phyloP scores from a whole-genome alignment of 805 yeast species.

The Jamesozyma lodderae region DNA sequence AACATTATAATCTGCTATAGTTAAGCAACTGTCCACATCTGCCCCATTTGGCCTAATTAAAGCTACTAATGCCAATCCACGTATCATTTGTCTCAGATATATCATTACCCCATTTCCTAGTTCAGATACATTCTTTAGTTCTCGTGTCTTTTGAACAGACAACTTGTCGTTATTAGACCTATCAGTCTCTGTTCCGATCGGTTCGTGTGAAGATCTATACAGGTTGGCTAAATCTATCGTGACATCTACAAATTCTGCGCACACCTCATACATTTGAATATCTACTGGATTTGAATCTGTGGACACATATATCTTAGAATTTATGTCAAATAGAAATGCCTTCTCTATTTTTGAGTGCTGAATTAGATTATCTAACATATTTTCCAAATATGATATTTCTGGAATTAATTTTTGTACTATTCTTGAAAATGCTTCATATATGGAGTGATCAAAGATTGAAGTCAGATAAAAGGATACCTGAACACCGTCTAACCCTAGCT shows the following conservation, averaged over 20 bases:
- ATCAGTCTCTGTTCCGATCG: background rate
- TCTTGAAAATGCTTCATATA: slow-evolving; percentile 89
- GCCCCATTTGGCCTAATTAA: slow-evolving; percentile 60
- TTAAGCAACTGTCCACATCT: slow-evolving; percentile 38
- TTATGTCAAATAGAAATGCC: slow-evolving; percentile 84
- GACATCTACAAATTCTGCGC: slow-evolving; percentile 94
- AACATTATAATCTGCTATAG: slow-evolving; percentile 84
- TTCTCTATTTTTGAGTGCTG: slow-evolving; percentile 88
- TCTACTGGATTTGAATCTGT: slow-evolving; percentile 95
- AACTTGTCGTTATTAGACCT: background rate
- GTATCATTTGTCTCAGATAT: slow-evolving; percentile 82
- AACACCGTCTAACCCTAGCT: slow-evolving; percentile 83
- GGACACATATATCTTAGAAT: slow-evolving; percentile 88
- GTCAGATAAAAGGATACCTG: slow-evolving; percentile 87
- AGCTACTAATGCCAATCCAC: slow-evolving; percentile 87
- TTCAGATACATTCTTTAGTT: slow-evolving; percentile 58
- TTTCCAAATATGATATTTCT: slow-evolving; percentile 81
- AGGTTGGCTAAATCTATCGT: slow-evolving; percentile 79
- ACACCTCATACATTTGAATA: slow-evolving; percentile 89
- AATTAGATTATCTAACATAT: slow-evolving; percentile 77
- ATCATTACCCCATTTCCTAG: slow-evolving; percentile 78
- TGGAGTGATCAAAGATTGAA: slow-evolving; percentile 89
- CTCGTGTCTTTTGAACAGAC: slow-evolving; percentile 20
- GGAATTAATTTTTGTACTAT: slow-evolving; percentile 86
- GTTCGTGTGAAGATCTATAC: slow-evolving; percentile 33